Conservation (phyloP, 1,139 yeast genomes). For the Trichomonascaceae sp. region DNA sequence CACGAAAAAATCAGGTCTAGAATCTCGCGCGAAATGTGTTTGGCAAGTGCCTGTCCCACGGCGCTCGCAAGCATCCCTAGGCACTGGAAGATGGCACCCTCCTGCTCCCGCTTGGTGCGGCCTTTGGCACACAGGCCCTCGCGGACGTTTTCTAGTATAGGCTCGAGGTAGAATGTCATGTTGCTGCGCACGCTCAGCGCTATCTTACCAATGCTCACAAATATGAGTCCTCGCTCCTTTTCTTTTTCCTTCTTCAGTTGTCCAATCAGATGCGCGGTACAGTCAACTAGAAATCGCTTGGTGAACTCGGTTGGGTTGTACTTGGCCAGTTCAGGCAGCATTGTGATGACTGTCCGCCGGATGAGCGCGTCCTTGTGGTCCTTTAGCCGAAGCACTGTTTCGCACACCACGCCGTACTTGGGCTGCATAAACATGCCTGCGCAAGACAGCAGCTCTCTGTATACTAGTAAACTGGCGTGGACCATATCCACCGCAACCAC, state of each 20-base stretch:
- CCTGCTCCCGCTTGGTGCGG: conserved; percentile 57
- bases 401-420: conserved; percentile 66
- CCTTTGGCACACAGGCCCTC: conserved; percentile 67
- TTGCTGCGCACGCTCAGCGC: conserved; percentile 76
- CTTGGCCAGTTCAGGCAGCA: conserved; percentile 70
- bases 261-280: conserved; percentile 62
- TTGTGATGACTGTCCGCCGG: conserved; percentile 69
- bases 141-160: conserved; percentile 67
- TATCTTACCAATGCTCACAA: conserved; percentile 75
- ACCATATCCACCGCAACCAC: conserved; percentile 47
- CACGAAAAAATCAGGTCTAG: conserved; percentile 72
- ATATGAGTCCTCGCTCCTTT: conserved; percentile 65
- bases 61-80: conserved; percentile 77
- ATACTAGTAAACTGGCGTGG: conserved; percentile 78
- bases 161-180: conserved; percentile 80
- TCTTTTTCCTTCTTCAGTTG: conserved; percentile 66
- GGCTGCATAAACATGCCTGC: conserved; percentile 58
- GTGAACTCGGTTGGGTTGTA: conserved; percentile 71
- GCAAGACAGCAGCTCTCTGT: conserved; percentile 59
- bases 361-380: conserved; percentile 67
- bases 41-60: conserved; percentile 90
- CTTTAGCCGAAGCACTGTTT: conserved; percentile 58
- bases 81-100: conserved; percentile 81
- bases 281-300: conserved; percentile 66
- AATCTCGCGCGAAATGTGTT: conserved; percentile 72